Evolutionary conservation across 2,329 filamentous ascomycete genomes (phyloP).

Genomic region (Pseudogymnoascus sp.): DNA sequence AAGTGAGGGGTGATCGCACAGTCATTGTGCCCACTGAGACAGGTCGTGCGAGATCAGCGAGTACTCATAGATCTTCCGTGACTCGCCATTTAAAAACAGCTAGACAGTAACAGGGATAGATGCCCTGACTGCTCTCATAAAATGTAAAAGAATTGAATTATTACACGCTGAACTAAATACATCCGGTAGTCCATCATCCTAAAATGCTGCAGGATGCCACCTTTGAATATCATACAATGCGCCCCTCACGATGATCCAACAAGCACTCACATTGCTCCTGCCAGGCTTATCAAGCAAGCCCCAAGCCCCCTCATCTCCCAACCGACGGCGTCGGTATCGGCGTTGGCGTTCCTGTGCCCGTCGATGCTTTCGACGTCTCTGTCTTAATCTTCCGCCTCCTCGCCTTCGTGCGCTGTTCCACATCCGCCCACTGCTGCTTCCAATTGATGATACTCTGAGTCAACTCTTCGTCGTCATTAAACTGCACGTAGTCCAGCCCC

Average conservation of each 20-base stretch:
- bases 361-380: not conserved
- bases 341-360: not conserved
- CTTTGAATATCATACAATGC: not conserved
- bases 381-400: constrained; percentile 15
- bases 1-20: no score
- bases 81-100: no score
- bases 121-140: not conserved
- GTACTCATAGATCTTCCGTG: no score
- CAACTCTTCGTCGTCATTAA: constrained; percentile 47
- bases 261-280: not conserved
- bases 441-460: constrained; percentile 52
- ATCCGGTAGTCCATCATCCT: not conserved
- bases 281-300: not conserved
- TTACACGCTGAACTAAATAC: not conserved
- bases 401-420: constrained; percentile 36
- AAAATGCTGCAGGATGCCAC: not conserved
- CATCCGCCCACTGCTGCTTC: constrained; percentile 50
- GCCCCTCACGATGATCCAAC: not conserved
- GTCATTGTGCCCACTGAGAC: no score
- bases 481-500: constrained; percentile 39
- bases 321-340: not conserved
- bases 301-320: not conserved
- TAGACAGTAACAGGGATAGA: no score
- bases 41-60: no score
- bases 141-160: not conserved